A percentile compares a stretch with the other conserved stretches of the same genome.
Evolutionary conservation across 495 filamentous ascomycete species (phyloP).

Genomic region (Penicillium canescens): DNA sequence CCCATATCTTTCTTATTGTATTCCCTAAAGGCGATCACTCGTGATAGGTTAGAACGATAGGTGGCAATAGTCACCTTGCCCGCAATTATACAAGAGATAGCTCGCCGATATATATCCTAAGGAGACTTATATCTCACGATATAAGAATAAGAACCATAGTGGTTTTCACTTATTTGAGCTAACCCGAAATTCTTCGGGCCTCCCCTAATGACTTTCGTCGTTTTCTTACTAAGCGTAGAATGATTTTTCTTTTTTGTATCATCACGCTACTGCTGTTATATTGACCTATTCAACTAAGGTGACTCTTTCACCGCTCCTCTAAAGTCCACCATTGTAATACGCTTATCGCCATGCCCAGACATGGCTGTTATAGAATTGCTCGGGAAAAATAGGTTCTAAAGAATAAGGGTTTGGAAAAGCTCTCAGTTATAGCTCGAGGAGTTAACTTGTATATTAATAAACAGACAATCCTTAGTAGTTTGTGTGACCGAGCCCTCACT

Average conservation of each 20-base stretch:
- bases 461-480: no score
- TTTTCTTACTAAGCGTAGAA: background rate
- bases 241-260: constrained; percentile 1
- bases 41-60: background rate
- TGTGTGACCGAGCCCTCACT: background rate
- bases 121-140: constrained; percentile 13
- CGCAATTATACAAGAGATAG: constrained; percentile 2
- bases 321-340: constrained; percentile 10
- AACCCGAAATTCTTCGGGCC: constrained; percentile 3
- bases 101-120: constrained; percentile 13
- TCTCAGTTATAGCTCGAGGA: no score
- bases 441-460: no score
- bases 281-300: background rate
- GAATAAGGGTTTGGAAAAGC: no score
- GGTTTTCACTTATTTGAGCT: constrained; percentile 1
- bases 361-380: background rate
- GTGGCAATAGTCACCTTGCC: constrained; percentile 9
- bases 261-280: constrained; percentile 1
- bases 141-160: background rate
- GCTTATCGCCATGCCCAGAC: constrained; percentile 8
- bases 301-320: no score
- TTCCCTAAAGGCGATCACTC: constrained; percentile 6
- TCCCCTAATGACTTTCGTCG: constrained; percentile 4
- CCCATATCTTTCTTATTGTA: background rate
- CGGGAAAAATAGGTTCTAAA: background rate